phyloP scores from a whole-genome alignment of 768 basidiomycete genomes.

The Tricholoma terreum region DNA sequence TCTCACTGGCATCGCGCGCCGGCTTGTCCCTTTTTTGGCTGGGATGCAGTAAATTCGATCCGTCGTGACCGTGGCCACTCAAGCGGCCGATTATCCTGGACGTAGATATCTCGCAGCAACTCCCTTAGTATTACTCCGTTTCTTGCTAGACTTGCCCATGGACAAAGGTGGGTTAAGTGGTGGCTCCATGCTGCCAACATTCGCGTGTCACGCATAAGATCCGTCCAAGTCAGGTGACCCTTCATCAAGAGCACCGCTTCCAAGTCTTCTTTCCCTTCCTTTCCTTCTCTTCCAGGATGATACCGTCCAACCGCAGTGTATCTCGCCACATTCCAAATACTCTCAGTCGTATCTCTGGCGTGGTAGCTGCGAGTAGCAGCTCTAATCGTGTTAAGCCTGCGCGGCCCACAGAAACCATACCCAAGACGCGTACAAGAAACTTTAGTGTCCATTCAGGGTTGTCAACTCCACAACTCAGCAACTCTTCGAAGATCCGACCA shows the following conservation, averaged over 20 bases:
- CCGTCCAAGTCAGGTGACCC: too few relatives aligned
- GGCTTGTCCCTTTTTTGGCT: too few relatives aligned
- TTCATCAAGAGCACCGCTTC: not conserved
- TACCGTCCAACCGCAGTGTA: constrained; percentile 36
- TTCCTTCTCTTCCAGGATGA: constrained; percentile 22
- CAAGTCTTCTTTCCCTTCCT: not conserved
- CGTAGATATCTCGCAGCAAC: too few relatives aligned
- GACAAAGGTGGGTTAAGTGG: too few relatives aligned
- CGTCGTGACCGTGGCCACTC: too few relatives aligned
- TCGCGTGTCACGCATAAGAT: too few relatives aligned
- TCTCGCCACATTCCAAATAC: constrained; percentile 25
- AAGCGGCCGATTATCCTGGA: too few relatives aligned
- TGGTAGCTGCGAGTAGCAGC: not conserved
- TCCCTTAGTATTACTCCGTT: too few relatives aligned
- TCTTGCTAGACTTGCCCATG: too few relatives aligned
- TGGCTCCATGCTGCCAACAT: too few relatives aligned
- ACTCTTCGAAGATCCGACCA: constrained; percentile 1
- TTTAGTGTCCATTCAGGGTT: constrained; percentile 1
- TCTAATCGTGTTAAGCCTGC: constrained; percentile 5
- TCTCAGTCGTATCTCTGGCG: constrained; percentile 13
- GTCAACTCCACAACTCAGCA: not conserved
- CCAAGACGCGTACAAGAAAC: constrained; percentile 1
- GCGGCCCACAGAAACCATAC: constrained; percentile 1
- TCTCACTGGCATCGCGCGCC: too few relatives aligned
- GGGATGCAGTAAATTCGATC: too few relatives aligned